phyloP scores from a whole-genome alignment of 1,284 basidiomycete genomes.

The Gomphus bonarii region DNA sequence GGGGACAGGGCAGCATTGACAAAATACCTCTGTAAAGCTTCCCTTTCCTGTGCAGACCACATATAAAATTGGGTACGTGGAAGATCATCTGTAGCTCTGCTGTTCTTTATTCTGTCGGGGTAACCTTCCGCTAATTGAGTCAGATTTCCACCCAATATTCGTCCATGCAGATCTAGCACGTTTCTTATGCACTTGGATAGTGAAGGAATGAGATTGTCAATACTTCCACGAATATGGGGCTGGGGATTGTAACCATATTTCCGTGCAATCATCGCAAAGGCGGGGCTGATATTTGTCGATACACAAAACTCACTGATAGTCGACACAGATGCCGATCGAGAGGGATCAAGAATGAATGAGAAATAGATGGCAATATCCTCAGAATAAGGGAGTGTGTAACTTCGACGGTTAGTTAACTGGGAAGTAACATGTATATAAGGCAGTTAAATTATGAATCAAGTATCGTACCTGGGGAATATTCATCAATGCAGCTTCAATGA shows the following conservation, averaged over 20 bases:
- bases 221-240: constrained; percentile 18
- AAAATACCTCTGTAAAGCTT: constrained; percentile 29
- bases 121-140: not conserved
- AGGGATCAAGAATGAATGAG: constrained; percentile 32
- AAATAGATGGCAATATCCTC: constrained; percentile 36
- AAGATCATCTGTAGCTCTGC: not conserved
- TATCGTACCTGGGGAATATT: constrained; percentile 21
- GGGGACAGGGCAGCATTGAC: constrained; percentile 30
- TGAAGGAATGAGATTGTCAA: constrained; percentile 23
- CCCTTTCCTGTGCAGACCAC: constrained; percentile 30
- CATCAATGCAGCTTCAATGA: constrained; percentile 29
- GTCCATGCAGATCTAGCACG: constrained; percentile 20
- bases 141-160: constrained; percentile 3
- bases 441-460: not conserved
- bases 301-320: constrained; percentile 1
- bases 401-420: constrained; percentile 31
- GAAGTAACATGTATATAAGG: not conserved
- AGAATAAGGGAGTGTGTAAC: constrained; percentile 29
- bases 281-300: constrained; percentile 23
- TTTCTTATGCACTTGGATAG: constrained; percentile 27
- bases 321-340: constrained; percentile 10
- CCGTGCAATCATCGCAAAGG: constrained; percentile 27
- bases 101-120: not conserved
- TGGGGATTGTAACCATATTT: constrained; percentile 11
- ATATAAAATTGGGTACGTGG: constrained; percentile 34